These are phyloP conservation scores for Nitzschia sp. DNA, from an alignment of 108 stramenopile species.

Conservation along the genomic window DNA sequence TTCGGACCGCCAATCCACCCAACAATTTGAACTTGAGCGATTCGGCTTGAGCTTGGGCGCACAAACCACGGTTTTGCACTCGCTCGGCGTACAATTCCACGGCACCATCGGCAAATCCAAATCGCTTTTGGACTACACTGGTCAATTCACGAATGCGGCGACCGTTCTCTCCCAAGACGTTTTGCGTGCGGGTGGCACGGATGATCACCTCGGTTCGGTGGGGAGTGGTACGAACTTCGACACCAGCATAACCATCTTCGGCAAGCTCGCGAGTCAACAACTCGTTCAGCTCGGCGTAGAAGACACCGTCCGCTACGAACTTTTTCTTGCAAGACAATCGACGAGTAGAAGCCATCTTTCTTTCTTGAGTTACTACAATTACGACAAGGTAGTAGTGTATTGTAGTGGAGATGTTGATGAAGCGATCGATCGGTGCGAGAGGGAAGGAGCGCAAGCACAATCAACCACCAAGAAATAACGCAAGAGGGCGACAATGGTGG, in stretches of 20 bases:
- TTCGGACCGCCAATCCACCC: slow-evolving; percentile 98
- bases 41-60: slow-evolving; percentile 99
- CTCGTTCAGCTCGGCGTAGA: slow-evolving; percentile 99
- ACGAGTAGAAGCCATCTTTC: slow-evolving; percentile 41
- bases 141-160: slow-evolving; percentile 99
- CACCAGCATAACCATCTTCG: slow-evolving; percentile 98
- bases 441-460: not conserved
- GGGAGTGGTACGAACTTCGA: slow-evolving; percentile 98
- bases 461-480: not conserved
- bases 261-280: slow-evolving; percentile 96
- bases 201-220: slow-evolving; percentile 99
- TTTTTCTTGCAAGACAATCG: slow-evolving; percentile 98
- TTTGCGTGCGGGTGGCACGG: slow-evolving; percentile 98
- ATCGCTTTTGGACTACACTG: slow-evolving; percentile 98
- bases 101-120: slow-evolving; percentile 97
- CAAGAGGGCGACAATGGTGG: too few species aligned
- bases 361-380: too few species aligned
- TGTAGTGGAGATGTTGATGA: too few species aligned
- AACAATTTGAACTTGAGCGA: slow-evolving; percentile 99
- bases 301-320: slow-evolving; percentile 99
- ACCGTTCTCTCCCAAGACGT: slow-evolving; percentile 99
- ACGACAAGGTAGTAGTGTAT: too few species aligned
- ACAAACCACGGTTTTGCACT: slow-evolving; percentile 97
- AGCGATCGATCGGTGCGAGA: not conserved
- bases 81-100: slow-evolving; percentile 99